Conservation (phyloP, 345 rosid species). For the Dipteronia sinensis region DNA sequence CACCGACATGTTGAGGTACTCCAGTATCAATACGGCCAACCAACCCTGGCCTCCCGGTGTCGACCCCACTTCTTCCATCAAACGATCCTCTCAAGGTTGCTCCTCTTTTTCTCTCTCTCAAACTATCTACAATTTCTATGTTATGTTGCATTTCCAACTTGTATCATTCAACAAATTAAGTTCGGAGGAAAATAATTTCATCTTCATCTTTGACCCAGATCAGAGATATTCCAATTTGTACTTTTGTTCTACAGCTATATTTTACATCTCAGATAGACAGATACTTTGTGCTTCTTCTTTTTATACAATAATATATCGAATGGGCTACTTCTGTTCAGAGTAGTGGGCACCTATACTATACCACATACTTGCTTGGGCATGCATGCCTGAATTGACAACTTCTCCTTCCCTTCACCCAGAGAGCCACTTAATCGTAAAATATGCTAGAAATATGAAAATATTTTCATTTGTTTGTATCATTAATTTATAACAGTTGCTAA, state of each 20-base stretch:
- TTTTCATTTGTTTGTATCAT: background rate
- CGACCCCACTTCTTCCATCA: constrained; percentile 17
- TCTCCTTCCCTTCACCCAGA: background rate
- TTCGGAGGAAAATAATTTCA: background rate
- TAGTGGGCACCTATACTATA: background rate
- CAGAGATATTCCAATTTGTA: background rate
- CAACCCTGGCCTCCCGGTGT: constrained; percentile 21
- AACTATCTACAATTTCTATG: no score
- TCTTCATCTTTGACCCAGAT: background rate
- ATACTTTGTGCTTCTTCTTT: no score
- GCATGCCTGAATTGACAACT: background rate
- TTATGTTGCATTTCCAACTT: background rate
- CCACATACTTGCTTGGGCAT: background rate
- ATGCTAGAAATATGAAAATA: background rate
- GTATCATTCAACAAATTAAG: background rate
- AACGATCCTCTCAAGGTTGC: constrained; percentile 17
- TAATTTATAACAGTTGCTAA: background rate
- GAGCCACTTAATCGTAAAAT: background rate
- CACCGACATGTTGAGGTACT: constrained; percentile 14
- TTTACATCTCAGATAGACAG: no score
- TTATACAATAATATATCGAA: background rate
- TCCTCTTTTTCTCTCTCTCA: background rate
- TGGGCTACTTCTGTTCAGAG: background rate
- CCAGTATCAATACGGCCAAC: constrained; percentile 9
- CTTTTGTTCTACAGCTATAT: background rate